Evolutionary conservation across 768 basidiomycete genomes (phyloP).

Genomic region (Boletus sp.): DNA sequence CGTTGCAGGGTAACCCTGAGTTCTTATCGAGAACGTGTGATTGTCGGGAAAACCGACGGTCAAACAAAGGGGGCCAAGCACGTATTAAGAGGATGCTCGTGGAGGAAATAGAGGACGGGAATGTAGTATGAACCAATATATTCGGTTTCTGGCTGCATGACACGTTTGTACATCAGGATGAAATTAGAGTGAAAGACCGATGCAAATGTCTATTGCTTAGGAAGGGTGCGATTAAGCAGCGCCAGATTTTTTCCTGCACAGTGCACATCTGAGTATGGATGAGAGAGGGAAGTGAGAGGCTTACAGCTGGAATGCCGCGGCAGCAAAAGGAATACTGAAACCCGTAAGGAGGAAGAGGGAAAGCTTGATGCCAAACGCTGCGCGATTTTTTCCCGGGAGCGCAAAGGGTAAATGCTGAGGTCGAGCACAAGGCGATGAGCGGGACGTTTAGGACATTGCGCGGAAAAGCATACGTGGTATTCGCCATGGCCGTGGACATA

Average conservation of each 20-base stretch:
- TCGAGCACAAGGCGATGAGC: constrained; percentile 6
- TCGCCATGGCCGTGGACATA: constrained; percentile 47
- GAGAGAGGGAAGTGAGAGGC: constrained; percentile 23
- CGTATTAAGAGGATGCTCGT: constrained; percentile 31
- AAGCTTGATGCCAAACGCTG: constrained; percentile 38
- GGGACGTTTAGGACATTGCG: not conserved
- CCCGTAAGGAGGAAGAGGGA: constrained; percentile 45
- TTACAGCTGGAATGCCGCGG: constrained; percentile 61
- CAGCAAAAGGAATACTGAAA: constrained; percentile 66
- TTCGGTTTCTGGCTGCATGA: not conserved
- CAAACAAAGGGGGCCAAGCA: constrained; percentile 38
- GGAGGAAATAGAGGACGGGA: constrained; percentile 22
- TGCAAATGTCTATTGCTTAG: constrained; percentile 2
- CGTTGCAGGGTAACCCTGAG: constrained; percentile 58
- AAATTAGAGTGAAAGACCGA: not conserved
- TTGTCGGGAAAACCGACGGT: constrained; percentile 44
- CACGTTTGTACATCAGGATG: constrained; percentile 6
- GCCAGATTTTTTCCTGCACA: constrained; percentile 39
- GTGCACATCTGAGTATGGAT: constrained; percentile 2
- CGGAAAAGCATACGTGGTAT: constrained; percentile 46
- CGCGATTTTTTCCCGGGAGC: constrained; percentile 49
- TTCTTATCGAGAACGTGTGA: constrained; percentile 66
- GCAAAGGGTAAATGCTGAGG: constrained; percentile 55
- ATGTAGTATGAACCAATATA: constrained; percentile 6
- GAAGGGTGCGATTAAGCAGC: constrained; percentile 21